Evolutionary conservation across 192 early-diverging fungal species (phyloP).

Genomic region (Paraglomus brasilianum): DNA sequence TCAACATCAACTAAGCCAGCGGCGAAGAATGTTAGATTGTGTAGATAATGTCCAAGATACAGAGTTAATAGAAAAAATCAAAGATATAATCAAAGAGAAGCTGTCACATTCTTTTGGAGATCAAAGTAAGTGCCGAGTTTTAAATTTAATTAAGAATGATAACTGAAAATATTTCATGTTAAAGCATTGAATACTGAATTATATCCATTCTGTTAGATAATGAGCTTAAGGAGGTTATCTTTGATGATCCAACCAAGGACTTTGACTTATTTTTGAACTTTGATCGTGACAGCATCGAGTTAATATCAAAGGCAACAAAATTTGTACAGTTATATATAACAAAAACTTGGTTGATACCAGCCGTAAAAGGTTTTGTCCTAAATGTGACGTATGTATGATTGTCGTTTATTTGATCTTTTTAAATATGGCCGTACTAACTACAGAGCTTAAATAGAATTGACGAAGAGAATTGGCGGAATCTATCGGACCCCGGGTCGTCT

Average conservation of each 20-base stretch:
- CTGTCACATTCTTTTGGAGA: slow-evolving; percentile 40
- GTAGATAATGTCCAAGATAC: slow-evolving; percentile 38
- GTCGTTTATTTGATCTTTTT: slow-evolving; percentile 18
- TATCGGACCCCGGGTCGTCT: slow-evolving; percentile 71
- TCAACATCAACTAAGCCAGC: slow-evolving; percentile 49
- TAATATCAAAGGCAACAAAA: slow-evolving; percentile 45
- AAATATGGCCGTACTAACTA: neutral
- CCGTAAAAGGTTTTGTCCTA: slow-evolving; percentile 50
- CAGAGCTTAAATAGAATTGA: slow-evolving; percentile 43
- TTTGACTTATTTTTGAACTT: slow-evolving; percentile 38
- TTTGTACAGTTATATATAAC: slow-evolving; percentile 48
- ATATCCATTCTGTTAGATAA: slow-evolving; percentile 28
- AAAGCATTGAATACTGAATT: neutral
- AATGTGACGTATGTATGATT: slow-evolving; percentile 31
- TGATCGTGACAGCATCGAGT: slow-evolving; percentile 35
- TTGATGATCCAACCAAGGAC: slow-evolving; percentile 36
- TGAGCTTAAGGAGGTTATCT: slow-evolving; percentile 42
- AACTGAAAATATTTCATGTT: neutral
- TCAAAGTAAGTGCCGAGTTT: slow-evolving; percentile 30
- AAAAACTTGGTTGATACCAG: slow-evolving; percentile 45
- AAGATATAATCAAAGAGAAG: slow-evolving; percentile 36
- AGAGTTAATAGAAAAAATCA: slow-evolving; percentile 35
- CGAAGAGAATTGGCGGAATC: slow-evolving; percentile 77
- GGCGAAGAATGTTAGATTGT: slow-evolving; percentile 46
- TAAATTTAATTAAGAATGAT: neutral